Base-by-base conservation (phyloP, 768 basidiomycete species). In the Flagelloscypha sp. region DNA sequence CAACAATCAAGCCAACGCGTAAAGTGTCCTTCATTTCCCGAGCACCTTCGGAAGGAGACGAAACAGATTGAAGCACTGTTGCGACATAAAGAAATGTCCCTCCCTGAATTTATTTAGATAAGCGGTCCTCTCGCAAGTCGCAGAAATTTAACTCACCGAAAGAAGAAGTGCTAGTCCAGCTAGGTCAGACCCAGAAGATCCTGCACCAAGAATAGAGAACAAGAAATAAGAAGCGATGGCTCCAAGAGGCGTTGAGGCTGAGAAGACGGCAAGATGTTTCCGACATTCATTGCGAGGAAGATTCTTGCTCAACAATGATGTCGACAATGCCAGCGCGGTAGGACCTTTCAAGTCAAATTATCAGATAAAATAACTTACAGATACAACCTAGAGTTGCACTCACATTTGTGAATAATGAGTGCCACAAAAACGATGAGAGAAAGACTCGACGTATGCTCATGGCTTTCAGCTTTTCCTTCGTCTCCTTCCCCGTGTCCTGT, bases 31-130 rank as follows among this genome's bases (percentile, higher is more conserved):
- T 55, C 27, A 79, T 55, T 27, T 69, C 71, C 16, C 63, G 24
- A 50, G 57, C 19, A 36, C 55, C 39, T 7, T 39, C 44, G 18
- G 55, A 52, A 35, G 68, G 65, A 12, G 70, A 63, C 21, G 81
- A 78, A 21, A 81, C 70, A 2, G 84, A 75, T 49, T 88, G 86
- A n/a, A 90, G 65, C 25, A 88, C 81, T 1, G 90, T 90, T 1
- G 92, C 89, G 7, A 97, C 93, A 51, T 94, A 95, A 24, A 97
- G 66, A 60, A 95, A 95, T 3, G 88, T 90, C 7, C 92, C 92
- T 29, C 87, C 92, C 87, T 92, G 36, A 22, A 21, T 21, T 24
- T 15, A 20, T 5, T 40, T 15, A 38, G 28, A 28, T 33, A 17
- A 39, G 20, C 36, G 24, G 18, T 28, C 24, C 13, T 19, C 20